Conservation (phyloP, 805 yeast genomes). For the Cyberlindnera americana region DNA sequence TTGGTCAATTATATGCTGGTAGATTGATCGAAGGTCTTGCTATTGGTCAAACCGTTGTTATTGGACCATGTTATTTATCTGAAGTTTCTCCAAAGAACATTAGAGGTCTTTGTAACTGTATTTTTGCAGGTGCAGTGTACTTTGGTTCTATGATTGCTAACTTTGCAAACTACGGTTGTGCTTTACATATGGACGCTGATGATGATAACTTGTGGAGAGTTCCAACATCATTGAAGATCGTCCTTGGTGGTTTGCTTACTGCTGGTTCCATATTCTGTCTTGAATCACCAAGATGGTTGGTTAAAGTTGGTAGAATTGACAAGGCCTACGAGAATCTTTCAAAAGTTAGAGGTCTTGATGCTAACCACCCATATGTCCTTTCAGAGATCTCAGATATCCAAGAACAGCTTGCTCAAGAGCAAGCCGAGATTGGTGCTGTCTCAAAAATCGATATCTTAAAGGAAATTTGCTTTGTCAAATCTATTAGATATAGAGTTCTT, state of each 20-base stretch:
- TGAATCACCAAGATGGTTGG: constrained; percentile 47
- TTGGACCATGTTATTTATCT: constrained; percentile 52
- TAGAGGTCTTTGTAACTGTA: constrained; percentile 49
- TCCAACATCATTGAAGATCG: constrained; percentile 46
- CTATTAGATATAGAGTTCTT: constrained; percentile 44
- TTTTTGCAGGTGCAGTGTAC: constrained; percentile 57
- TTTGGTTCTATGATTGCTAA: constrained; percentile 49
- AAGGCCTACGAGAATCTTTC: constrained; percentile 38
- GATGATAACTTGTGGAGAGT: constrained; percentile 47
- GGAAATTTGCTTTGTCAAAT: constrained; percentile 35
- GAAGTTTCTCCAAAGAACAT: constrained; percentile 51
- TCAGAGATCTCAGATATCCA: constrained; percentile 50
- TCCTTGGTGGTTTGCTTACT: constrained; percentile 44
- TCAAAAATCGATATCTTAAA: constrained; percentile 28
- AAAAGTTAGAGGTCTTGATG: constrained; percentile 41
- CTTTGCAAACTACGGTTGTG: constrained; percentile 49
- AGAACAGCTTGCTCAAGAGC: constrained; percentile 41
- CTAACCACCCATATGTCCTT: constrained; percentile 44
- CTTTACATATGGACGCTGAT: constrained; percentile 37
- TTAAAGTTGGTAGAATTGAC: constrained; percentile 38
- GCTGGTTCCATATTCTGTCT: constrained; percentile 41
- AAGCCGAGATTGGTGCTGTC: constrained; percentile 26
- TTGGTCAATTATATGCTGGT: constrained; percentile 55
- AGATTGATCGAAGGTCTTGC: constrained; percentile 53
- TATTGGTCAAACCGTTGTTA: constrained; percentile 54